Conservation (phyloP, 148 eudicot species). For the Rhododendron williamsianum region DNA sequence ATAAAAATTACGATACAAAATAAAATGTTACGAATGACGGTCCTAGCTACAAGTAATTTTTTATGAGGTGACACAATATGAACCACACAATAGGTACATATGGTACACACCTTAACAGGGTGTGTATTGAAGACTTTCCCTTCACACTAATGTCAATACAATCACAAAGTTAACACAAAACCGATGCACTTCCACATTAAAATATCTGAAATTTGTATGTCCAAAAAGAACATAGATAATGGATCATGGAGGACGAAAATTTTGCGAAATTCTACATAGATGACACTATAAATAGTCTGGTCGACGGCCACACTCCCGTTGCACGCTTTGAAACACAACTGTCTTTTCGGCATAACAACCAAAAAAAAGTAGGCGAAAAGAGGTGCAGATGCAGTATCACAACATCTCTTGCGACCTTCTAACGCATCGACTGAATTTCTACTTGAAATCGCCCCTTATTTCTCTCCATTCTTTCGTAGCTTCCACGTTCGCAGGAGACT, state of each 20-base stretch:
- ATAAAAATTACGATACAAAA: too few relatives aligned
- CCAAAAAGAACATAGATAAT: not conserved
- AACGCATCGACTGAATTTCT: constrained; percentile 68
- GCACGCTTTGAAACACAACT: not conserved
- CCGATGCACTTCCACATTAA: not conserved
- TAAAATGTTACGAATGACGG: too few relatives aligned
- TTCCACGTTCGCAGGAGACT: constrained; percentile 79
- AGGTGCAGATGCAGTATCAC: constrained; percentile 14
- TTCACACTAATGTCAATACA: not conserved
- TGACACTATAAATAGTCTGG: not conserved
- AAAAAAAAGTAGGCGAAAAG: not conserved
- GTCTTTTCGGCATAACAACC: not conserved
- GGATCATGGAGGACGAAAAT: not conserved
- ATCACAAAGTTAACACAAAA: not conserved
- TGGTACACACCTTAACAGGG: too few relatives aligned
- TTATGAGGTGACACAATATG: too few relatives aligned
- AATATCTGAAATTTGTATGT: constrained; percentile 1
- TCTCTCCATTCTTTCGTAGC: constrained; percentile 90
- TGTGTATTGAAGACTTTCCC: too few relatives aligned
- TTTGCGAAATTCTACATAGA: not conserved
- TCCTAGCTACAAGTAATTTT: too few relatives aligned
- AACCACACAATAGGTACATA: too few relatives aligned
- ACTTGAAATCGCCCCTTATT: constrained; percentile 59
- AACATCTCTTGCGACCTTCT: constrained; percentile 64
- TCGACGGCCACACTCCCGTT: not conserved